Evolutionary conservation across 2,329 filamentous ascomycete species (phyloP).

Genomic region (Pochonia chlamydosporia): DNA sequence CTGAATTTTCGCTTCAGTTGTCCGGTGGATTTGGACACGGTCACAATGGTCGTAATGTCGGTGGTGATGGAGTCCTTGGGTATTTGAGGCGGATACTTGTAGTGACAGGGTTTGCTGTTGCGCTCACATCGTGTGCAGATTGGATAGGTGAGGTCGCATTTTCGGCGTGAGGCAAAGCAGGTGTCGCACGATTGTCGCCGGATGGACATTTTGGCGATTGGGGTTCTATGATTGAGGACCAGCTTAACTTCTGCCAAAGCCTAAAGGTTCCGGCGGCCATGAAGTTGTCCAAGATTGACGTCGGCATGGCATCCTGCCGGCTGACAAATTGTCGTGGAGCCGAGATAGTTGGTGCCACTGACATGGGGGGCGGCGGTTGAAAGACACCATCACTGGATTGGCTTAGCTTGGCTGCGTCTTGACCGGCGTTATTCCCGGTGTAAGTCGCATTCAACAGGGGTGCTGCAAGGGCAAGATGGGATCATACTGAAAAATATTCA

Average conservation of each 20-base stretch:
- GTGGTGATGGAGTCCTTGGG: background rate
- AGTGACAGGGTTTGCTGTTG: conserved; percentile 6
- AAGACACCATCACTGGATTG: background rate
- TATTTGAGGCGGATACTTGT: conserved; percentile 7
- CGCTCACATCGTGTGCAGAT: conserved; percentile 6
- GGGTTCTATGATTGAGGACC: background rate
- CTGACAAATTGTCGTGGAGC: background rate
- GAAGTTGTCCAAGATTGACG: too few relatives aligned
- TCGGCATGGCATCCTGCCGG: too few relatives aligned
- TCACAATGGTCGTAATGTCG: background rate
- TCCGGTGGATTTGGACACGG: background rate
- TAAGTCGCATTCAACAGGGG: background rate
- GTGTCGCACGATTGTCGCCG: conserved; percentile 10
- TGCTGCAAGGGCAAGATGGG: too few relatives aligned
- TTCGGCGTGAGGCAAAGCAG: conserved; percentile 8
- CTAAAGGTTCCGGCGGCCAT: too few relatives aligned
- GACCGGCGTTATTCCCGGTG: background rate
- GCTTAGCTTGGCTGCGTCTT: background rate
- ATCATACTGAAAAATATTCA: too few relatives aligned
- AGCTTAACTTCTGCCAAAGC: too few relatives aligned
- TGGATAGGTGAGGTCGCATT: conserved; percentile 9
- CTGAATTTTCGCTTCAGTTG: background rate
- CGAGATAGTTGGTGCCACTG: background rate
- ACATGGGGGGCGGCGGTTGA: background rate
- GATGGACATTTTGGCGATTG: conserved; percentile 12